A percentile compares a stretch with the other conserved stretches of the same genome.
Evolutionary conservation across 2,329 filamentous ascomycete species (phyloP).

Genomic region (Diaporthe aspalathi): DNA sequence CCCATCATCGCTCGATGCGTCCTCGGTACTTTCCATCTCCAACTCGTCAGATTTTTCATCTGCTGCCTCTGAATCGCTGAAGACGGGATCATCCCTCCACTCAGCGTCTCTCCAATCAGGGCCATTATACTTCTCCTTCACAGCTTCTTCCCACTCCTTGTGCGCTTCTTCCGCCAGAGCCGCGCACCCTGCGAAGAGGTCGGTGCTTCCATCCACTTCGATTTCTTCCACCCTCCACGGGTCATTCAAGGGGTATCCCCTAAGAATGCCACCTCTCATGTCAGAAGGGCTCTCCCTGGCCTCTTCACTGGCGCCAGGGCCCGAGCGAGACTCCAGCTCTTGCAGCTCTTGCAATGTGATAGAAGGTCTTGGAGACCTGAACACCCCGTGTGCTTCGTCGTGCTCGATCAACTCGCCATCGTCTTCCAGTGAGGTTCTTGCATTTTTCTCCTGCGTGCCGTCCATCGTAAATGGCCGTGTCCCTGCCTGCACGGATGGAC

Average conservation of each 20-base stretch:
- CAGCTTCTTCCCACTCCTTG: constrained; percentile 26
- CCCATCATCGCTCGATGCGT: not conserved
- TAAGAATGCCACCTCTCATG: constrained; percentile 2
- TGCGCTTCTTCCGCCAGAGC: constrained; percentile 23
- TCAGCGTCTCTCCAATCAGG: not conserved
- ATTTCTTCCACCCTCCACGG: constrained; percentile 1
- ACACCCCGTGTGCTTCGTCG: constrained; percentile 31
- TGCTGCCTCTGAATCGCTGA: not conserved
- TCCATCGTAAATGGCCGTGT: not conserved
- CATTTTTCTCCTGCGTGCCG: not conserved
- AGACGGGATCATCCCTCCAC: not conserved
- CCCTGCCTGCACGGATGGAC: not conserved
- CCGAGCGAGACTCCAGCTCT: not conserved
- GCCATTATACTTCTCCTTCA: not conserved
- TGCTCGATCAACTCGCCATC: constrained; percentile 30
- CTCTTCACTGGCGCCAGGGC: not conserved
- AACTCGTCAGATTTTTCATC: not conserved
- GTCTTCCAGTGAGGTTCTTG: not conserved
- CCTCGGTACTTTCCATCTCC: not conserved
- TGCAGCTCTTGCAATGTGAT: constrained; percentile 34
- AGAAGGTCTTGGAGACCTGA: constrained; percentile 37
- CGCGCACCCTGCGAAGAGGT: not conserved
- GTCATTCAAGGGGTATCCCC: not conserved
- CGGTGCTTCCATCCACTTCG: not conserved
- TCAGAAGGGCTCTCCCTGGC: not conserved